Conservation (phyloP, 1,284 basidiomycete genomes). For the Tilletiaria anomala region DNA sequence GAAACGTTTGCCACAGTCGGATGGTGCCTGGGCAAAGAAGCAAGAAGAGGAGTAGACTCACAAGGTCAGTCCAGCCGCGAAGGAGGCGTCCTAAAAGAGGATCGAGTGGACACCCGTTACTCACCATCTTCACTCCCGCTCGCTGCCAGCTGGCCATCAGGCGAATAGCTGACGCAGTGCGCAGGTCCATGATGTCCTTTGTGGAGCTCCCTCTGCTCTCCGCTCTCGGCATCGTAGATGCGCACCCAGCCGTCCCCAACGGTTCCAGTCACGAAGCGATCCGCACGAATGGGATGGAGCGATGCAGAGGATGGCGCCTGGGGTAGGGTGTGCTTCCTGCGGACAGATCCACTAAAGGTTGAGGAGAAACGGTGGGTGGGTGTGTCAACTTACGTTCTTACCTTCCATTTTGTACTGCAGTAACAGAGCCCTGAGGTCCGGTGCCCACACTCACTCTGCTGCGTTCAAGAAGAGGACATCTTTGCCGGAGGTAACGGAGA, state of each 20-base stretch:
- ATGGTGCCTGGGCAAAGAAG: constrained; percentile 56
- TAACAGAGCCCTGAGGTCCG: too few species aligned
- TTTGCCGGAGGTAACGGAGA: constrained; percentile 80
- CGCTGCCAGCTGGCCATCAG: constrained; percentile 96
- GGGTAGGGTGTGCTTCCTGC: constrained; percentile 17
- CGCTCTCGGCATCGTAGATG: constrained; percentile 71
- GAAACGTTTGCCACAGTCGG: constrained; percentile 86
- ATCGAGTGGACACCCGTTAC: too few species aligned
- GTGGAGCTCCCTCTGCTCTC: constrained; percentile 72
- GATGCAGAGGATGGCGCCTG: constrained; percentile 70
- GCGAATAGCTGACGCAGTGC: constrained; percentile 80
- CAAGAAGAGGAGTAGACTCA: constrained; percentile 5
- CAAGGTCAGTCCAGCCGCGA: background rate
- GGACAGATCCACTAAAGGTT: constrained; percentile 32
- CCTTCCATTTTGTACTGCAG: too few species aligned
- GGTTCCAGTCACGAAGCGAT: constrained; percentile 85
- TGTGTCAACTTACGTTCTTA: too few species aligned
- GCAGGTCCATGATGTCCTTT: constrained; percentile 98
- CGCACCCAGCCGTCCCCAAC: constrained; percentile 87
- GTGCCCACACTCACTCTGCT: constrained; percentile 41
- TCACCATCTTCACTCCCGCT: constrained; percentile 64
- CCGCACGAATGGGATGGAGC: constrained; percentile 72
- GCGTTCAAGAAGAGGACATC: constrained; percentile 64
- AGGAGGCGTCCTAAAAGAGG: too few species aligned
- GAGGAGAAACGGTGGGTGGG: constrained; percentile 12